Evolutionary conservation across 495 filamentous ascomycete species (phyloP), one percentile per base, ranked within the genome.

Genomic region (Hapsidospora chrysogenum): DNA sequence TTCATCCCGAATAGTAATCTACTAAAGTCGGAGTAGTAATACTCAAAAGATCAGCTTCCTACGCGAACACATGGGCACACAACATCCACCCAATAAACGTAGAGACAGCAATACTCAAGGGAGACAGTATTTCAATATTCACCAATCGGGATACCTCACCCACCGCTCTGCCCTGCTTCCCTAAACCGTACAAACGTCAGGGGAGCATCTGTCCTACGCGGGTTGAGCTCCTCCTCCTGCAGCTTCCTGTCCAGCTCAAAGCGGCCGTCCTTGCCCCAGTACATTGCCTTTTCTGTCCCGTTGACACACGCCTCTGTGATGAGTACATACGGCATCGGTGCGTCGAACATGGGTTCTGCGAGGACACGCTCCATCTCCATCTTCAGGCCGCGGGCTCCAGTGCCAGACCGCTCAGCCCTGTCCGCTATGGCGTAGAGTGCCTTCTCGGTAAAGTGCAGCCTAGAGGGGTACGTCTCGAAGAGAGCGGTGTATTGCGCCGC

Each of bases 281-380:
- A 69, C 0, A 47, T 46, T 1, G 64, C 59, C 44, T 63, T 64
- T 41, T 74, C 70, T 9, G 72, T 56, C 13, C 74, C 72, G 10
- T 66, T 54, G 0, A 83, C 82, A 9, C 80, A 82, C 2, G 58
- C 64, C 52, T 82, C 72, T 0, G 75, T 87, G n/a, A 92, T 72
- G 1, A 89, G 63, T 3, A 89, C 76, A 41, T 55, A 63, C 34
- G 50, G 55, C 40, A 44, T 57, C 41, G 89, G 89, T 3, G 79
- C 74, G 51, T 92, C 83, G 51, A 87, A 96, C 80, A 92, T 95
- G 15, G 80, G 72, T 40, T 95, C 85, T 9, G 69, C 76, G 14
- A 97, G 61, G 29, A 96, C 63, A 5, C 78, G 64, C 52, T 97
- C 92, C 64, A 94, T 73, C 38, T 93, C 84, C 33, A 85, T 87